Evolutionary conservation across 805 yeast species (phyloP).

Genomic region (Saccharomycopsis lassenensis): DNA sequence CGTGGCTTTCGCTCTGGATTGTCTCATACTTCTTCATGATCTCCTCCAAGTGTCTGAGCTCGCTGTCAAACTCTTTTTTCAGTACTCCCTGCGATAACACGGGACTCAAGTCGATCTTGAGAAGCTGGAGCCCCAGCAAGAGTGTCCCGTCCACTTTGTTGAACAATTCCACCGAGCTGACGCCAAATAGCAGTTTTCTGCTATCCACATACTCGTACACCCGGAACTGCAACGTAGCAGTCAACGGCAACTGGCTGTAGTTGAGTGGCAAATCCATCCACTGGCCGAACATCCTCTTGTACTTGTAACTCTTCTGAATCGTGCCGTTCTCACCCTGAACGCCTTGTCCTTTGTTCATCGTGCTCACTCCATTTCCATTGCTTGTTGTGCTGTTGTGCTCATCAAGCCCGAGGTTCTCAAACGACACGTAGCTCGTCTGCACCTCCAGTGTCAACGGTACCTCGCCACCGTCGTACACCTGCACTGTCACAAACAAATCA

Average conservation of each 20-base stretch:
- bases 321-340: background rate
- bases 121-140: constrained; percentile 59
- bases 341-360: constrained; percentile 2
- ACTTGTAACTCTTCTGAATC: too few relatives aligned
- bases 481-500: constrained; percentile 14
- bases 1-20: constrained; percentile 1
- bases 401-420: too few relatives aligned
- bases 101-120: constrained; percentile 43
- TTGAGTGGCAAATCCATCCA: constrained; percentile 66
- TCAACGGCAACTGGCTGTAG: constrained; percentile 58
- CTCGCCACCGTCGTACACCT: constrained; percentile 14
- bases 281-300: constrained; percentile 49
- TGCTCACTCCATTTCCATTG: background rate
- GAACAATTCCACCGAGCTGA: constrained; percentile 50
- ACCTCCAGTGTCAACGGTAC: constrained; percentile 14
- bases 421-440: constrained; percentile 13
- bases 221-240: constrained; percentile 46
- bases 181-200: constrained; percentile 43
- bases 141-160: constrained; percentile 44
- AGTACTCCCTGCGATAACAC: constrained; percentile 28
- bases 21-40: constrained; percentile 12
- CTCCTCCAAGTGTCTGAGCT: constrained; percentile 9
- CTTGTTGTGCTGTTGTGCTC: too few relatives aligned
- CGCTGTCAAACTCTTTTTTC: constrained; percentile 25
- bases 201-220: constrained; percentile 62